These are phyloP conservation scores for Ceratobasidium sp. DNA, from an alignment of 1,284 basidiomycete species.

Conservation along the genomic window DNA sequence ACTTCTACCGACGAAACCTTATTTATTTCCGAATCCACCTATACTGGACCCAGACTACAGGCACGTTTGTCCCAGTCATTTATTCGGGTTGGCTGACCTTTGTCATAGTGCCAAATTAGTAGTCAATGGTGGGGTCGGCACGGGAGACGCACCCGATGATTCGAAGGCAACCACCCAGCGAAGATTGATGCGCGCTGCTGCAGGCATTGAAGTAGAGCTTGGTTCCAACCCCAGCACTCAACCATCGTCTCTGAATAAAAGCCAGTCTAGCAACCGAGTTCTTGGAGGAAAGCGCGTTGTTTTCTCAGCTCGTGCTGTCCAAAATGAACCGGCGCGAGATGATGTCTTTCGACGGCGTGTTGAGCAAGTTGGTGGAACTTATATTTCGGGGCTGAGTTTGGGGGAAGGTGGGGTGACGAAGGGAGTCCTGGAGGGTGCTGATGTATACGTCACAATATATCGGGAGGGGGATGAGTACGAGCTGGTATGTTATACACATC, in stretches of 20 bases:
- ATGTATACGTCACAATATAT: constrained; percentile 75
- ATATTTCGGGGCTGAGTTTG: constrained; percentile 31
- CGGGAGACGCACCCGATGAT: constrained; percentile 11
- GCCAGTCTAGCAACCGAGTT: constrained; percentile 31
- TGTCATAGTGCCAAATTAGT: constrained; percentile 20
- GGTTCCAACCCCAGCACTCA: constrained; percentile 23
- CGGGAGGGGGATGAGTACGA: constrained; percentile 75
- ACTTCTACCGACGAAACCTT: constrained; percentile 65
- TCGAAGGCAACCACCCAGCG: constrained; percentile 37
- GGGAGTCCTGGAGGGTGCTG: constrained; percentile 60
- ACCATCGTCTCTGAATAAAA: constrained; percentile 34
- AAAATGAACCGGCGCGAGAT: constrained; percentile 61
- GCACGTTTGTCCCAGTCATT: background rate
- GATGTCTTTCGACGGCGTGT: constrained; percentile 69
- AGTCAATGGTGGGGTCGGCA: constrained; percentile 5
- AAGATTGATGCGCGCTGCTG: constrained; percentile 8
- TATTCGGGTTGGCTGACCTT: background rate
- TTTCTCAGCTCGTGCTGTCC: constrained; percentile 65
- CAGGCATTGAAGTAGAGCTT: background rate
- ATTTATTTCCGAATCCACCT: constrained; percentile 71
- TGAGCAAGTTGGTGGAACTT: constrained; percentile 64
- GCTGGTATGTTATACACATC: constrained; percentile 53
- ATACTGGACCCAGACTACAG: constrained; percentile 48
- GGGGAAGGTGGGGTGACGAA: constrained; percentile 56
- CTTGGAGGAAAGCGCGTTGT: constrained; percentile 64